Conservation (phyloP, 2,329 filamentous ascomycete genomes). For the Colletotrichum endophyticum region DNA sequence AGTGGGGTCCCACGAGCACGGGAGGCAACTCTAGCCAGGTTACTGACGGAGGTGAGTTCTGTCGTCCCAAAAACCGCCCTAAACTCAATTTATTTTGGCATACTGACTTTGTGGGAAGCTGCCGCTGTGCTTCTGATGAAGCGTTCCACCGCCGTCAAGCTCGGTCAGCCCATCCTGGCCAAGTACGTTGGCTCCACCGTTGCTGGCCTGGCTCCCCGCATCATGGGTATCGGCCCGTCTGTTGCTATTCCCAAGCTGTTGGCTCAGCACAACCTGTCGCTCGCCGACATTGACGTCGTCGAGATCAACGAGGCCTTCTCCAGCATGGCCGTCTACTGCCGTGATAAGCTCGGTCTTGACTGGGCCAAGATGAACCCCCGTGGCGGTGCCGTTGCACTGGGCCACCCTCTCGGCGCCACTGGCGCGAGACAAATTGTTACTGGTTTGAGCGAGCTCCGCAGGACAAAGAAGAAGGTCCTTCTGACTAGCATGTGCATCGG, state of each 20-base stretch:
- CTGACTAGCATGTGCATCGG: slow-evolving; percentile 90
- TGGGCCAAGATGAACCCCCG: slow-evolving; percentile 80
- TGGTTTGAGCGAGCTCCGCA: slow-evolving; percentile 81
- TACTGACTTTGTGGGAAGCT: slow-evolving; percentile 47
- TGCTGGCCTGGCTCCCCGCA: slow-evolving; percentile 85
- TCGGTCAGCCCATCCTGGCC: slow-evolving; percentile 89
- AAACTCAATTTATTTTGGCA: neutral
- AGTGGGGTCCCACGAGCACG: slow-evolving; percentile 85
- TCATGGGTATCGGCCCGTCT: slow-evolving; percentile 94
- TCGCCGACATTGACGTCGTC: slow-evolving; percentile 86
- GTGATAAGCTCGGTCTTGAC: slow-evolving; percentile 73
- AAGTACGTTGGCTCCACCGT: slow-evolving; percentile 95
- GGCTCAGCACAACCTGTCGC: slow-evolving; percentile 74
- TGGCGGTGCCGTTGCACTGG: slow-evolving; percentile 82
- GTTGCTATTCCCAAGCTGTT: slow-evolving; percentile 84
- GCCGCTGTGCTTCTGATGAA: slow-evolving; percentile 93
- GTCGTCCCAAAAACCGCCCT: neutral
- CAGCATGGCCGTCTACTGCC: slow-evolving; percentile 95
- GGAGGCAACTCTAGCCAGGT: slow-evolving; percentile 95
- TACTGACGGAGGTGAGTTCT: slow-evolving; percentile 79
- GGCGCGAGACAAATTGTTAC: slow-evolving; percentile 86
- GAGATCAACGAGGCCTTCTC: slow-evolving; percentile 99
- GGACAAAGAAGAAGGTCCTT: slow-evolving; percentile 87
- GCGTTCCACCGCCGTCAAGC: slow-evolving; percentile 83
- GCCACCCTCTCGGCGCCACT: slow-evolving; percentile 82